These are phyloP conservation scores for Mucor irregularis DNA, from an alignment of 371 early-diverging fungal species.

Conservation along the genomic window DNA sequence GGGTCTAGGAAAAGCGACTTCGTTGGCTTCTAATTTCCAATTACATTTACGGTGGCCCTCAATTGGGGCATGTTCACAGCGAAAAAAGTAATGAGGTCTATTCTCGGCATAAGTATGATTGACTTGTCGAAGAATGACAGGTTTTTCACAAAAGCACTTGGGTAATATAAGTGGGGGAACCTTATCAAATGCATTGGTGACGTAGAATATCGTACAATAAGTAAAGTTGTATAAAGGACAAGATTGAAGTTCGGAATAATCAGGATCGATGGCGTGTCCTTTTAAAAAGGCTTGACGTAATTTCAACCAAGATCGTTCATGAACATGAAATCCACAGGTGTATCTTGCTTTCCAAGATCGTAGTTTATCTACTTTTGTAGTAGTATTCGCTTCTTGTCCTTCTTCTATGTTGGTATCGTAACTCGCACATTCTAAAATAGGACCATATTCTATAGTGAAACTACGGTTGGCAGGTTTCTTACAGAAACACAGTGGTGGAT, in stretches of 20 bases:
- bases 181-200: constrained; percentile 18
- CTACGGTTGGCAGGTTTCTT: constrained; percentile 23
- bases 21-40: constrained; percentile 28
- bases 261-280: constrained; percentile 6
- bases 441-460: constrained; percentile 22
- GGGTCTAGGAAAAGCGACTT: constrained; percentile 28
- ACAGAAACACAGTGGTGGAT: constrained; percentile 41
- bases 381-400: too few relatives aligned
- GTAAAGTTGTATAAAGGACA: constrained; percentile 52
- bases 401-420: not conserved
- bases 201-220: constrained; percentile 40
- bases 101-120: too few relatives aligned
- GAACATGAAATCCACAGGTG: constrained; percentile 53
- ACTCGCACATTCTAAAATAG: constrained; percentile 18
- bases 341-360: not conserved
- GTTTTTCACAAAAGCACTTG: constrained; percentile 30
- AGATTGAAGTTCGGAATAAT: constrained; percentile 34
- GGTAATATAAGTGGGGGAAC: constrained; percentile 17
- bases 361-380: too few relatives aligned
- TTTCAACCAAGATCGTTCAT: constrained; percentile 37
- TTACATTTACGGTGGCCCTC: constrained; percentile 35
- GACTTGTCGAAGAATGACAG: constrained; percentile 6
- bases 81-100: constrained; percentile 16
- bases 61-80: constrained; percentile 27
- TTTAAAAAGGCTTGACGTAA: constrained; percentile 1